Base-by-base conservation (phyloP, 2,329 filamentous ascomycete genomes). In the Coniochaeta prunicola region DNA sequence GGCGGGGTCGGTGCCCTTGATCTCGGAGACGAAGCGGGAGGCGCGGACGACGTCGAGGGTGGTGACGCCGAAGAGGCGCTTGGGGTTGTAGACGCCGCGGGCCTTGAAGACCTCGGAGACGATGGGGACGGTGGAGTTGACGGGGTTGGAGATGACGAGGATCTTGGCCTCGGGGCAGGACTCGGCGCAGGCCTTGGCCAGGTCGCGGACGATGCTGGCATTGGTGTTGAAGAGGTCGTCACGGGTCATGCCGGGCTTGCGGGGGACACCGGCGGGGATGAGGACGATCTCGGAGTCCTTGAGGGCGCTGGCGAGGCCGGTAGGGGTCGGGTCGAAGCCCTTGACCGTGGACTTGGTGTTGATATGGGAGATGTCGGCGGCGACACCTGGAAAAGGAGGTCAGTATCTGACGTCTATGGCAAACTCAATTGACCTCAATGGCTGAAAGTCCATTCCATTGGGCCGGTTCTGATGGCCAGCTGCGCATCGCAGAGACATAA, bases 221-320 rank as follows among this genome's bases (percentile, higher is more conserved):
- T 99, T 99, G 85, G 93, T 99, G 88, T 97, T 97, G 92, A 99
- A 99, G 65, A 99, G 89, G 76, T 99, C 93, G 80, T 99, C 94
- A 84, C 94, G 92, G 80, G 90, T 96, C 94, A 99, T 99, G 80
- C 94, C 94, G 76, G 94, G 94, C 87, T 97, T 97, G 81, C 94
- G 92, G 74, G 94, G 94, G 67, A 99, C 93, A 84, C 94, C 94
- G 72, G 94, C 94, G 72, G 94, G 94, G 77, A 99, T 97, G 73
- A 99, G 86, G 72, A 99, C 91, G 69, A 99, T 87, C 79, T 97
- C 92, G 71, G 92, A 82, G 73, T 85, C 92, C 80, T 90, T 89
- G 76, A 99, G 86, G 71, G 88, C 88, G 65, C 83, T 83, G 69
- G 84, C 84, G 64, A 97, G 89, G 71, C 91, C 91, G 61, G 82